Evolutionary conservation across 2,329 filamentous ascomycete genomes (phyloP), one percentile per base, ranked within the genome.

Genomic region (Arachnopeziza araneosa): DNA sequence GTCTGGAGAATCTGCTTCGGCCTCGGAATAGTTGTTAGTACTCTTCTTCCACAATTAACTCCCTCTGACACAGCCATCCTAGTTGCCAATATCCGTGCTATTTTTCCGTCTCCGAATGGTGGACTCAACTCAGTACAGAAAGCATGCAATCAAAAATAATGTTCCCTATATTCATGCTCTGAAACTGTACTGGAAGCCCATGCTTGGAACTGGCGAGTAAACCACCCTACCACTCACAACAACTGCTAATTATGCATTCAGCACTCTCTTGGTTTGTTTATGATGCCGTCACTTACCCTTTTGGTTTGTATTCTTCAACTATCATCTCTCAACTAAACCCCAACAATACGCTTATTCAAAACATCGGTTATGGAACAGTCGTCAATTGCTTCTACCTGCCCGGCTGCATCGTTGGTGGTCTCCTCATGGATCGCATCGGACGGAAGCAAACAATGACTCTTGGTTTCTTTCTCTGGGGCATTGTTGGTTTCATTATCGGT

Each of bases 121-220:
- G 10, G 75, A 80, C 50, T 80, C 79, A 8, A 79, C 77, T 75
- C 1, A 80, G 80, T 66, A 66, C 52, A 54, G 60, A 8, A 62
- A 67, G 24, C 55, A 56, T 52, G 62, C 63, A 17, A 65, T 60
- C 21, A 56, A 66, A 66, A 73, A 71, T 50, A 75, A 77, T 61
- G 83, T 81, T 0, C 83, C 82, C 0, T 86, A 84, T 24, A 61
- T 55, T 10, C 55, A 57, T 10, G 57, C 66, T 71, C 55, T 62
- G 1, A 63, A 50, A 57, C 91, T 85, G 70, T 95, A 95, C 74
- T 89, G 90, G 75, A 76, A 74, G 62, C 70, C 76, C 4, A 67
- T 82, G 21, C 68, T 76, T 23, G 77, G 79, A 14, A 79, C 36
- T 44, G 10, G 36, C 17, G 17, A 14, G 36, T 44, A 44, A 7